Base-by-base conservation (phyloP, 208 protist species). In the Trypanosoma mega region DNA sequence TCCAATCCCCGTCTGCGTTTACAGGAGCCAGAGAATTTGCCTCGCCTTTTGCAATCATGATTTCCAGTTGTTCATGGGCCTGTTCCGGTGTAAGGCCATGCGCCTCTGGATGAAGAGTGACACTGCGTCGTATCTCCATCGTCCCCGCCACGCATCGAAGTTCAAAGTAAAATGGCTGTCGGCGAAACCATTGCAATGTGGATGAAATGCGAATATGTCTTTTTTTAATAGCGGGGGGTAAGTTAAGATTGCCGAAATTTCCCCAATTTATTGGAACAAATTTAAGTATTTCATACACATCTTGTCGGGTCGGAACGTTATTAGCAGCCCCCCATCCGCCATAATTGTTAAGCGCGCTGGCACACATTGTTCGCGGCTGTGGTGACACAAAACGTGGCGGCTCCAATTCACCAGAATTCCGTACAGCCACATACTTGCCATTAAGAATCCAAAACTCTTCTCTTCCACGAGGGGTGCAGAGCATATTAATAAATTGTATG, bases 161-260 rank as follows among this genome's bases (percentile, higher is more conserved):
- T 66, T 94, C 85, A 68, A 94, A 94, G 67, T 92, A 91, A 56
- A 73, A 84, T 2, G 88, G 88, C 58, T 94, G 88, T 6, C 85
- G 81, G 9, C 85, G 82, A 61, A 90, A 87, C 88, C 88, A 94
- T 69, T 72, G 55, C 43, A 84, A 59, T 26, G 70, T 31, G 31
- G 76, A 80, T 24, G 63, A 37, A 21, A 53, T 71, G n/a, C 88
- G 85, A 26, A 94, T 86, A 60, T 90, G 88, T 48, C 47, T 52
- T 56, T 74, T 74, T 26, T 69, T 61, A 34, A 90, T 57, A 12
- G 72, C 76, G 3, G 70, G 30, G 1, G 88, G 88, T 47, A 94
- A 75, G 44, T 63, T 74, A 11, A 94, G 51, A 52, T 63, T 78
- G 12, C 82, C 72, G 20, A 92, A 57, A 39, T 80, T 85, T 11